Base-by-base conservation (phyloP, 2,329 filamentous ascomycete species). In the Aspergillus sp. region DNA sequence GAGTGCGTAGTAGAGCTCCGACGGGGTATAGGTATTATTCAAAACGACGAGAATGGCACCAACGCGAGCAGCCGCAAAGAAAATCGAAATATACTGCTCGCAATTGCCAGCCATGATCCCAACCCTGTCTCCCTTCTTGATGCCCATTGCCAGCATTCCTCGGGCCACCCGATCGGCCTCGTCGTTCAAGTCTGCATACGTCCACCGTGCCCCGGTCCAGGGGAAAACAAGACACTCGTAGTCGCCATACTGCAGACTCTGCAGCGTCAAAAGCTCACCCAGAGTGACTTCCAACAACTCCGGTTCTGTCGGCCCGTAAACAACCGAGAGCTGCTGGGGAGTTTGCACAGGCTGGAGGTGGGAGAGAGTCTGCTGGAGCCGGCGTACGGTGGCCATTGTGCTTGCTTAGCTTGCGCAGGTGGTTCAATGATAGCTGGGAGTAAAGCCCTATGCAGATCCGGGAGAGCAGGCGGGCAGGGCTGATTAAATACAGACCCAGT, bases 1-100 rank as follows among this genome's bases (percentile, higher is more conserved):
- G 26, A 93, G 73, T 9, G 87, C 89, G 71, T 89, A 88, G 69
- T 86, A 81, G 48, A 88, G 85, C 74, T 93, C 89, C 1, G 82
- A 84, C 2, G 86, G 81, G 1, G 89, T 93, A 70, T 93, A 93
- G 0, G 89, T 93, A 74, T 91, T 93, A 76, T 93, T 93, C 63
- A 93, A 77, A 44, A 92, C 90, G 26, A 92, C 89, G 52, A 92
- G 78, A 45, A 89, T 85, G 47, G 83, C 86, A 9, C 87, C 87
- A 17, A 89, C 59, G 47, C 84, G 81, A 41, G 86, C 85, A 11
- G 85, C 87, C 3, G 87, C 88, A 63, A 91, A 91, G 78, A 91
- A 90, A 15, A 91, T 81, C 3, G 88, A 82, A 30, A 89, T 74
- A 58, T 79, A 83, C 62, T 83, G 79, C 59, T 83, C 80, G 62